Percentiles rank a stretch among this genome's conserved stretches.
Evolutionary conservation across 176 grass and related monocot species (phyloP).

Genomic region (Phyllostachys edulis): DNA sequence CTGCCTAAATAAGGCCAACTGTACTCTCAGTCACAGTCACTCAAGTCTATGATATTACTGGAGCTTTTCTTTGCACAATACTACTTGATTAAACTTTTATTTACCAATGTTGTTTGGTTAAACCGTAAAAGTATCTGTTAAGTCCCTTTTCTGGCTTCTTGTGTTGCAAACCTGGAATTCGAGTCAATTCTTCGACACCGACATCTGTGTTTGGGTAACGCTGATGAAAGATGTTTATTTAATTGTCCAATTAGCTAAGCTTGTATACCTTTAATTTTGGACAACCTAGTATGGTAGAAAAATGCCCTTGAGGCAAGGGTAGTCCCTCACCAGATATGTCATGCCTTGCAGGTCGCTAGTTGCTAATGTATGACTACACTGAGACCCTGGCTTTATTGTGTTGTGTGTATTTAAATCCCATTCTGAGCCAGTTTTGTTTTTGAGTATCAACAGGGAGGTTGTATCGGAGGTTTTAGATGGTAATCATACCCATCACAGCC

Average conservation of each 20-base stretch:
- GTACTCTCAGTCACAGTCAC: neutral
- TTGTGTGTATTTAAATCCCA: neutral
- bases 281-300: neutral
- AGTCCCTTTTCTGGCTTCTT: neutral
- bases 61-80: neutral
- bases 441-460: constrained; percentile 32
- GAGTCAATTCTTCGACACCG: neutral
- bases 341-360: neutral
- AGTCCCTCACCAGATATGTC: neutral
- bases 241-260: neutral
- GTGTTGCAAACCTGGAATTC: neutral
- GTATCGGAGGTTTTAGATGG: constrained; percentile 10
- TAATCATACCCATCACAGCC: constrained; percentile 1
- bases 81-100: neutral
- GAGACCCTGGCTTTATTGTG: neutral
- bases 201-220: neutral
- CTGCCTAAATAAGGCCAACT: neutral
- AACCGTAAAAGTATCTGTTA: neutral
- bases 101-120: neutral
- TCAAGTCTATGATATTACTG: neutral
- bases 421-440: constrained; percentile 1
- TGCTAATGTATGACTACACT: neutral
- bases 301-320: neutral
- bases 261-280: neutral
- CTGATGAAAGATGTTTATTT: neutral